Base-by-base conservation (phyloP, 2,329 filamentous ascomycete species). In the Verticillium zaregamsianum region DNA sequence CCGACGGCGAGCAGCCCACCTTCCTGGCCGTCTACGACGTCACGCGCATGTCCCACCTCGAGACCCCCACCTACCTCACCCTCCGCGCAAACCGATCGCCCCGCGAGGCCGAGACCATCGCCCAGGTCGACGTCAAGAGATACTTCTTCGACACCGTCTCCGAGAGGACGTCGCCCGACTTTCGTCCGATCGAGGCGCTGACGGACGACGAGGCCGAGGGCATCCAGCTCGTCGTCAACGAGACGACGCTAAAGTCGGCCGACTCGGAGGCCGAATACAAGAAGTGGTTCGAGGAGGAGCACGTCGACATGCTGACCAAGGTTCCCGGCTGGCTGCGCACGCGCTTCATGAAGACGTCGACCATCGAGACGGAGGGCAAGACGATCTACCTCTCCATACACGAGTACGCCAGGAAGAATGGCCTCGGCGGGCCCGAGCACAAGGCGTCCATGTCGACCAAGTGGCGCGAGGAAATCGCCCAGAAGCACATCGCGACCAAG, bases 1-100 rank as follows among this genome's bases (percentile, higher is more conserved):
- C 78, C 17, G 90, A 94, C 72, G 77, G 79, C 58, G 66, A 76
- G 66, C 72, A 80, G 65, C 92, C 91, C 1, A 83, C 87, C 66
- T 96, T 87, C 80, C 85, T 94, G 72, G 92, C 92, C 35, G 78
- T 89, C 61, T 96, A 96, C 80, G 92, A 96, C 73, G 86, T 95
- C 66, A 87, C 86, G 37, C 87, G 89, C 71, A 91, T 94, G 84
- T 76, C 82, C 55, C 86, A 85, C 69, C 81, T 96, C 70, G 85
- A 86, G 58, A 86, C 87, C 57, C 84, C 89, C 59, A 83, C 87
- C 2, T 96, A 96, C 77, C 86, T 84, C 12, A 77, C 79, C 15
- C 78, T 93, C 56, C 83, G 90, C 33, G 85, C 82, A 11, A 80
- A 84, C 68, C 76, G 84, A 28, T 85, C 83, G 2, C 68, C 76